Evolutionary conservation across 2,329 filamentous ascomycete species (phyloP).

Genomic region (Didymella keratinophila): DNA sequence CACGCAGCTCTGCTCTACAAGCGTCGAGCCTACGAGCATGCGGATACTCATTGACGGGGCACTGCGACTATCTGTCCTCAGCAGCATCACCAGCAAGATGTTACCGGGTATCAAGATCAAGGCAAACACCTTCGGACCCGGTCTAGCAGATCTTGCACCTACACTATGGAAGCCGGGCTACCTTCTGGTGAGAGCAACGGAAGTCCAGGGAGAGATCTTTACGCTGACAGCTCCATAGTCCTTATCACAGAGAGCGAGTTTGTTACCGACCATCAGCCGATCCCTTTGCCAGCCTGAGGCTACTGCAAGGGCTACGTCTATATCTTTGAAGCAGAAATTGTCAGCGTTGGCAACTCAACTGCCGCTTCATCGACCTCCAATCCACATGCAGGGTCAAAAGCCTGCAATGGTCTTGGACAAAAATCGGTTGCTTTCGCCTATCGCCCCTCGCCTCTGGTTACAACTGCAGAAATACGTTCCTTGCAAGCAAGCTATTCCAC

Average conservation of each 20-base stretch:
- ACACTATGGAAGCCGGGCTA: constrained; percentile 52
- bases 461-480: constrained; percentile 23
- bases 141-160: constrained; percentile 51
- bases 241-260: constrained; percentile 44
- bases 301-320: constrained; percentile 18
- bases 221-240: constrained; percentile 26
- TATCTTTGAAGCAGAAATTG: constrained; percentile 29
- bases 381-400: background rate
- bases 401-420: background rate
- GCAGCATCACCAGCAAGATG: constrained; percentile 34
- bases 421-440: background rate
- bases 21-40: constrained; percentile 6
- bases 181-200: constrained; percentile 32
- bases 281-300: constrained; percentile 36
- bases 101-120: constrained; percentile 39
- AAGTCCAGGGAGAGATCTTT: background rate
- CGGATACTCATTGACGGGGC: constrained; percentile 45
- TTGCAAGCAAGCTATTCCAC: constrained; percentile 11
- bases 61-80: constrained; percentile 47
- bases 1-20: background rate
- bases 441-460: constrained; percentile 25
- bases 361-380: background rate
- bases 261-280: constrained; percentile 51
- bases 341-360: constrained; percentile 2
- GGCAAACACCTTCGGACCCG: constrained; percentile 42